Base-by-base conservation (phyloP, 768 basidiomycete genomes). In the Leucosporidium scottii region DNA sequence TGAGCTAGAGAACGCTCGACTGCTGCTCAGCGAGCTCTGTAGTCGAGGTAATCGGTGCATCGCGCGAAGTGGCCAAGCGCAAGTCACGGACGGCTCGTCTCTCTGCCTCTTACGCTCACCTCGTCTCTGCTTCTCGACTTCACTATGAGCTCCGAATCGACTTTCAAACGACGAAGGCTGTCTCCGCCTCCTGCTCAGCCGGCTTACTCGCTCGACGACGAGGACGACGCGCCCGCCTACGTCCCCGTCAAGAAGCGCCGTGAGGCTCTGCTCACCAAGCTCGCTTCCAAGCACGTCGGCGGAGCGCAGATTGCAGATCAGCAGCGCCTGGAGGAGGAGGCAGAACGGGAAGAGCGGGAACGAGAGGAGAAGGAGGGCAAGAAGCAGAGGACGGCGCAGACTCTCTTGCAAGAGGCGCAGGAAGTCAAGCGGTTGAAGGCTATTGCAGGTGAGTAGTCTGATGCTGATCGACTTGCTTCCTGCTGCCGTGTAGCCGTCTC, bases 301-400 rank as follows among this genome's bases (percentile, higher is more conserved):
- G 85, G n/a, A 21, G 48, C 47, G 23, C 85, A 55, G 81, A 44
- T 44, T 17, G 39, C 39, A 44, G 39, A 44, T 15, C 65, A 7
- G 65, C 82, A 59, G 77, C 84, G 1, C 83, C 84, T 34, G 84
- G 84, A 69, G 81, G 72, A 91, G 94, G 77, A 86, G 83, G 74
- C 84, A 85, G 25, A 79, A 93, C 68, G 88, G 86, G 77, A 91
- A 93, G 79, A 55, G 61, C 31, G n/a, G 23, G n/a, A 96, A 93
- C 0, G 79, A 98, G 93, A 96, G 77, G 96, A 96, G 1, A 92
- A 97, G 78, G 94, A 98, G 76, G 93, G 97, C 36, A 91, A 94
- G 75, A 83, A 83, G 34, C 83, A 83, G 78, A 44, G 39, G 39
- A 91, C 87, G 78, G 90, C 88, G 39, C 68, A 65, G 73, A 96